A percentile compares a stretch with the other conserved stretches of the same genome.
phyloP scores from a whole-genome alignment of 768 basidiomycete genomes.

The Favolaschia claudopus region DNA sequence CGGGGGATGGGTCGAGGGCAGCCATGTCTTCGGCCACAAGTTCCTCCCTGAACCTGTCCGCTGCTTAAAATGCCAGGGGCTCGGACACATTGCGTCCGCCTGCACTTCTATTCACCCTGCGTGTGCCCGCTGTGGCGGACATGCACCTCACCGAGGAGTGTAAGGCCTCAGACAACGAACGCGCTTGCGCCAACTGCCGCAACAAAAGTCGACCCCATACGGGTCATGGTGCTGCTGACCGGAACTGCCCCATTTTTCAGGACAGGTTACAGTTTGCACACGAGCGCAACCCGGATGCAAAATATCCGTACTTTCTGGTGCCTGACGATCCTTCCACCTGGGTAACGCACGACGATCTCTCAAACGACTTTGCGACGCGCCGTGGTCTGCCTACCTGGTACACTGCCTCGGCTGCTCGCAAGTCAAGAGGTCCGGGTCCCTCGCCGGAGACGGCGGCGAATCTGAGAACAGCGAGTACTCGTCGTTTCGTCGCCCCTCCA shows the following conservation, averaged over 20 bases:
- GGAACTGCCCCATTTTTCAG: conserved; percentile 31
- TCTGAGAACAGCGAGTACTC: too few relatives aligned
- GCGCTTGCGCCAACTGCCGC: conserved; percentile 35
- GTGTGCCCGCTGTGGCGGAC: conserved; percentile 25
- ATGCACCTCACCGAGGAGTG: conserved; percentile 30
- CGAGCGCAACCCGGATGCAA: conserved; percentile 18
- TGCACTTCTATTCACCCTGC: conserved; percentile 16
- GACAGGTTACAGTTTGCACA: conserved; percentile 11
- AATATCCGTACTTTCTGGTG: conserved; percentile 27
- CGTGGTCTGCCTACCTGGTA: too few relatives aligned
- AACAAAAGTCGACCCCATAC: neutral
- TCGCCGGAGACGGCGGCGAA: too few relatives aligned
- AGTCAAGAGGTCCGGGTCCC: too few relatives aligned
- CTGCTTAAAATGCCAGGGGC: conserved; percentile 28
- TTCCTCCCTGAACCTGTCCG: conserved; percentile 23
- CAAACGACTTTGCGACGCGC: too few relatives aligned
- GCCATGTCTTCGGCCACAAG: conserved; percentile 12
- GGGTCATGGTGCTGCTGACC: conserved; percentile 39
- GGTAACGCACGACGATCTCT: neutral
- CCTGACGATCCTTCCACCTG: conserved; percentile 11
- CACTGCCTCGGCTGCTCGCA: too few relatives aligned
- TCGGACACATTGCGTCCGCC: conserved; percentile 22
- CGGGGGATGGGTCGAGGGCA: conserved; percentile 25
- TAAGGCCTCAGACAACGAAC: conserved; percentile 1
- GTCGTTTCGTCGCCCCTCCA: too few relatives aligned